These are phyloP conservation scores for Fusarium metavorans DNA, from an alignment of 2,329 filamentous ascomycete species.

Conservation along the genomic window DNA sequence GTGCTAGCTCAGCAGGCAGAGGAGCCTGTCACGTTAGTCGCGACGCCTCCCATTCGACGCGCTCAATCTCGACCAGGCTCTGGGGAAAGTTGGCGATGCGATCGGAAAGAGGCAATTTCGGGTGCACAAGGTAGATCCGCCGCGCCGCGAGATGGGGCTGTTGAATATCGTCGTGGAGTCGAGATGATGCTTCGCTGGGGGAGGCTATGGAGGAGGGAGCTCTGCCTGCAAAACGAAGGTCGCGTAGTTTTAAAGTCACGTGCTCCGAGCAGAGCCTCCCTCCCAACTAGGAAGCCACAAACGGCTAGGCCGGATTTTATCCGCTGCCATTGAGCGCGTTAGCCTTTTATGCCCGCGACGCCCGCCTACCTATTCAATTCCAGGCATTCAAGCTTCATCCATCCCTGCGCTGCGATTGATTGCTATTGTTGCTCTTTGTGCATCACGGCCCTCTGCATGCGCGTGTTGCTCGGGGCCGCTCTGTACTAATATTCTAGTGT, in stretches of 20 bases:
- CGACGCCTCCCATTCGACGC: constrained; percentile 61
- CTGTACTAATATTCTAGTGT: constrained; percentile 32
- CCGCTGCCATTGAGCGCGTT: constrained; percentile 39
- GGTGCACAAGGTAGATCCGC: constrained; percentile 16
- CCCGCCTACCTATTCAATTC: constrained; percentile 18
- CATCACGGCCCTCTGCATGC: constrained; percentile 16
- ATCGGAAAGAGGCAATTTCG: constrained; percentile 10
- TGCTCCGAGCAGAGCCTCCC: constrained; percentile 46
- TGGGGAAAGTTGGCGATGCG: constrained; percentile 25
- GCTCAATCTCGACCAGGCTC: constrained; percentile 36
- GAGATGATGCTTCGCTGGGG: constrained; percentile 41
- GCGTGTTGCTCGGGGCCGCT: constrained; percentile 6
- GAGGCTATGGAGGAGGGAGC: constrained; percentile 47
- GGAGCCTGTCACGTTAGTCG: constrained; percentile 62
- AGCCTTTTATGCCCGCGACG: constrained; percentile 29
- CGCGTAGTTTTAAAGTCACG: constrained; percentile 60
- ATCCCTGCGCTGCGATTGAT: not conserved
- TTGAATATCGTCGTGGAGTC: constrained; percentile 40
- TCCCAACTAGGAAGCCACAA: not conserved
- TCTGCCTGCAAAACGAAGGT: constrained; percentile 46
- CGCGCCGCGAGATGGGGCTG: constrained; percentile 39
- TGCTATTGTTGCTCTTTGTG: constrained; percentile 18
- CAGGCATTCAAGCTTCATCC: not conserved
- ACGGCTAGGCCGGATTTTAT: constrained; percentile 41
- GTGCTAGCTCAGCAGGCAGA: constrained; percentile 58